Evolutionary conservation across 164 flowering plant species (phyloP).

Genomic region (Chloranthus sessilifolius): DNA sequence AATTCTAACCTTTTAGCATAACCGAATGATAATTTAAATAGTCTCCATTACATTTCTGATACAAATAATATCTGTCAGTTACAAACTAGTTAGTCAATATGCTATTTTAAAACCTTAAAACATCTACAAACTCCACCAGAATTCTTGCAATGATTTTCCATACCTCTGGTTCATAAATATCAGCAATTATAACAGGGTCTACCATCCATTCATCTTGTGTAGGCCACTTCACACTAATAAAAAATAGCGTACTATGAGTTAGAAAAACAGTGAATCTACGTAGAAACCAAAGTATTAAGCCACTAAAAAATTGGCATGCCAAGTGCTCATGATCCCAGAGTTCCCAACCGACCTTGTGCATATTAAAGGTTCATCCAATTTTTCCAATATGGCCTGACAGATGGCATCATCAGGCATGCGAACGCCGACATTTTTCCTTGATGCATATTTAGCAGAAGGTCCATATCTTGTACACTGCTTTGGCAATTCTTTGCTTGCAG

Average conservation of each 20-base stretch:
- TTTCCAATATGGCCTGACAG: slow-evolving; percentile 71
- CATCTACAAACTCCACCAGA: too few relatives aligned
- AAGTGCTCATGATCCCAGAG: too few relatives aligned
- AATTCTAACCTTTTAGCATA: too few relatives aligned
- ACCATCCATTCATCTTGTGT: slow-evolving; percentile 78
- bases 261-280: too few relatives aligned
- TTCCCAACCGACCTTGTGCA: slow-evolving; percentile 59
- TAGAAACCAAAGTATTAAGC: too few relatives aligned
- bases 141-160: too few relatives aligned
- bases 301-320: too few relatives aligned
- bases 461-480: slow-evolving; percentile 73
- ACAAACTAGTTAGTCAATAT: too few relatives aligned
- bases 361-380: slow-evolving; percentile 71
- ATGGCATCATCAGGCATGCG: slow-evolving; percentile 85
- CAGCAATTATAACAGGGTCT: slow-evolving; percentile 81
- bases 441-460: slow-evolving; percentile 51
- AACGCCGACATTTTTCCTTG: slow-evolving; percentile 75
- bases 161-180: slow-evolving; percentile 80
- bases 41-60: too few relatives aligned
- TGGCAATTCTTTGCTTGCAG: slow-evolving; percentile 87
- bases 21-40: too few relatives aligned
- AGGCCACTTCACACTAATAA: slow-evolving; percentile 60
- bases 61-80: too few relatives aligned
- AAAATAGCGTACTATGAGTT: not conserved
- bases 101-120: too few relatives aligned